Evolutionary conservation across 441 rosid genomes (phyloP).

Genomic region (Syzygium syzygioides): DNA sequence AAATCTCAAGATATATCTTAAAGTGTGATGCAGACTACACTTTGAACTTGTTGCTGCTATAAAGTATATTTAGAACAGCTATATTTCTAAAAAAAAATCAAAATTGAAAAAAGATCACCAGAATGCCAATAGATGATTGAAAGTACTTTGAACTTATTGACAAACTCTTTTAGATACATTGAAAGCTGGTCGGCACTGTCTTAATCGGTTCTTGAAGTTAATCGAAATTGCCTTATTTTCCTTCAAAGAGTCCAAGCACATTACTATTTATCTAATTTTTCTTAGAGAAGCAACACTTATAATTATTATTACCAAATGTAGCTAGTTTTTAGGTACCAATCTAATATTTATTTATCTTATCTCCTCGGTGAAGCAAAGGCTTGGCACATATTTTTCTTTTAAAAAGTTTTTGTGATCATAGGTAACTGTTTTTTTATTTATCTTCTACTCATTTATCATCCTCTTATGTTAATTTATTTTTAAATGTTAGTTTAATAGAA

Average conservation of each 20-base stretch:
- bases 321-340: background rate
- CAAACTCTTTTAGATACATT: background rate
- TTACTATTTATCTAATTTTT: background rate
- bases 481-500: background rate
- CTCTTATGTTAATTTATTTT: background rate
- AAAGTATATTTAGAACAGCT: background rate
- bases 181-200: background rate
- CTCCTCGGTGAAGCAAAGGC: background rate
- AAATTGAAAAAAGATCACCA: background rate
- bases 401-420: background rate
- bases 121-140: background rate
- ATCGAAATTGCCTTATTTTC: background rate
- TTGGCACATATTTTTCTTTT: background rate
- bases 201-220: background rate
- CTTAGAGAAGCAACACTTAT: background rate
- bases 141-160: background rate
- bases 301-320: background rate
- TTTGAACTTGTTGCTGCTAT: background rate
- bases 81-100: too few relatives aligned
- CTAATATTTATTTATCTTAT: background rate
- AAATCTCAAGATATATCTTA: background rate
- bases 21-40: background rate
- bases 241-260: background rate
- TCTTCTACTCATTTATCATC: background rate
- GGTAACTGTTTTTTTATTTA: background rate